Percentiles rank a stretch among this genome's conserved stretches.
phyloP scores from a whole-genome alignment of 2,329 filamentous ascomycete genomes.

The Penicillium sp. region DNA sequence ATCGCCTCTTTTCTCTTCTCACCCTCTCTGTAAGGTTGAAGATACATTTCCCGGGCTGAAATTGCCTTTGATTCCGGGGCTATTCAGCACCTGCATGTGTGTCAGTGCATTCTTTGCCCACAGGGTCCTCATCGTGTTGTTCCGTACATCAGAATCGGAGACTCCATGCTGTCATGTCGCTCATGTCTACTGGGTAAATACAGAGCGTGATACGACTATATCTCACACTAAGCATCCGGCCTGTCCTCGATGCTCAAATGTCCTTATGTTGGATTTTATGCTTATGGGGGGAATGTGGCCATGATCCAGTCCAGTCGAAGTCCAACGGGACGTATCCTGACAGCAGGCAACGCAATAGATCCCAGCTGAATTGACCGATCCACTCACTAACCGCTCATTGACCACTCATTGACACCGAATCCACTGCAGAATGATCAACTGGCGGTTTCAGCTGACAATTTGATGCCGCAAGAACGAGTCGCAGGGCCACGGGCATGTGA shows the following conservation, averaged over 20 bases:
- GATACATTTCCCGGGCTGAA: background rate
- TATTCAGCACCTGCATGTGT: background rate
- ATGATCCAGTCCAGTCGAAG: background rate
- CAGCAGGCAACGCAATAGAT: background rate
- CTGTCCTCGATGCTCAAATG: background rate
- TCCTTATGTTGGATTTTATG: background rate
- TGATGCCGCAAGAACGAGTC: background rate
- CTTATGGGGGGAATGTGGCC: no score
- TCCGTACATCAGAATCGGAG: background rate
- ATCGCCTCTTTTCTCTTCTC: constrained; percentile 1
- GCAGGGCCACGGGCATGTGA: constrained; percentile 6
- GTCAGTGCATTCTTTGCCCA: background rate
- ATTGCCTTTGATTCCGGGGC: background rate
- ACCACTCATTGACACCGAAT: background rate
- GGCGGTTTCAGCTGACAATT: background rate
- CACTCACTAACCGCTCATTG: background rate
- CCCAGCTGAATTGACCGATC: background rate
- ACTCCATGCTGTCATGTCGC: background rate
- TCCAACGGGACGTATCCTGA: background rate
- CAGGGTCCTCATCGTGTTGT: background rate
- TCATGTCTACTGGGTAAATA: background rate
- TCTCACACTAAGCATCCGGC: background rate
- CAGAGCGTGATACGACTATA: no score
- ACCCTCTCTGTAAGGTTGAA: background rate
- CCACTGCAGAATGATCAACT: background rate